These are phyloP conservation scores for Bauhinia variegata DNA, from an alignment of 306 rosid genomes.

Conservation along the genomic window DNA sequence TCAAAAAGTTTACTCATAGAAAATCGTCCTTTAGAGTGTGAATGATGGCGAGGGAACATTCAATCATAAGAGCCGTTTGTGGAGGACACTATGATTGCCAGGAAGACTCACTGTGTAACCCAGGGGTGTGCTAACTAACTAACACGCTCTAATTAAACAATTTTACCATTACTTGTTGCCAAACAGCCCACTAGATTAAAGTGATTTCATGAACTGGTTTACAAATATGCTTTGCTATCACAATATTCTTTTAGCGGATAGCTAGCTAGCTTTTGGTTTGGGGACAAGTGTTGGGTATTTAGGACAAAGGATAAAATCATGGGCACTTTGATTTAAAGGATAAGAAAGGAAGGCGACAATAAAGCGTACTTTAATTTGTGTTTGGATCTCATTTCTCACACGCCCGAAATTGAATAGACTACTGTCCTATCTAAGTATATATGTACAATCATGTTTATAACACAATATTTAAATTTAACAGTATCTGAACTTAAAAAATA, in stretches of 20 bases:
- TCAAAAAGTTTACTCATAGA: constrained; percentile 38
- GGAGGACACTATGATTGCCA: constrained; percentile 48
- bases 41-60: constrained; percentile 47
- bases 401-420: too few relatives aligned
- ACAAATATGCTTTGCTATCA: background rate
- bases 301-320: constrained; percentile 24
- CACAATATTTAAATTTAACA: too few relatives aligned
- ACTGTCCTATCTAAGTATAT: too few relatives aligned
- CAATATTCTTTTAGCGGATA: background rate
- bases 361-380: background rate
- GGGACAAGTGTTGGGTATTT: constrained; percentile 27
- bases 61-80: constrained; percentile 39
- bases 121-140: constrained; percentile 28
- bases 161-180: background rate
- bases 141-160: background rate
- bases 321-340: constrained; percentile 19
- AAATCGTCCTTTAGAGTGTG: constrained; percentile 31
- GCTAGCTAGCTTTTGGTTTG: background rate
- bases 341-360: constrained; percentile 8
- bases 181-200: background rate
- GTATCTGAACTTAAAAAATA: too few relatives aligned
- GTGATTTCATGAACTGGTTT: constrained; percentile 4
- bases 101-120: constrained; percentile 22
- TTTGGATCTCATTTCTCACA: background rate
- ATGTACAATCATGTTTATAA: too few relatives aligned